Percentiles rank a stretch among this genome's conserved stretches.
These are phyloP conservation scores for Diplocarpon mali DNA, from an alignment of 2,329 filamentous ascomycete species.

Conservation along the genomic window DNA sequence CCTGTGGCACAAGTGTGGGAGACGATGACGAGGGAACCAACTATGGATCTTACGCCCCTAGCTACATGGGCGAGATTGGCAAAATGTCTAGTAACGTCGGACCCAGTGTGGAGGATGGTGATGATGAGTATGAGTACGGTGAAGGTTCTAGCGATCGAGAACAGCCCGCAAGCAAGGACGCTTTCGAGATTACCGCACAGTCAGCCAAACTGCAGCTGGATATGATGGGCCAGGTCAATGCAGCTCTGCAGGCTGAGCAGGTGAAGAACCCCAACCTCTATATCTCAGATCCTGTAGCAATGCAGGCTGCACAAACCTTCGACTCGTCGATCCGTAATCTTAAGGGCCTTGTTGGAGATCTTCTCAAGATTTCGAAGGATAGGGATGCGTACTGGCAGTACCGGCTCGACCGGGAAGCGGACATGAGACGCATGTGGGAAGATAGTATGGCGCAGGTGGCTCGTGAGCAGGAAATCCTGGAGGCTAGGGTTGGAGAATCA, in stretches of 20 bases:
- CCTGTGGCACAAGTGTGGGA: constrained; percentile 28
- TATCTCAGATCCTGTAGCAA: constrained; percentile 65
- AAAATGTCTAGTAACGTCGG: constrained; percentile 20
- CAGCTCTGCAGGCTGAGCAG: constrained; percentile 66
- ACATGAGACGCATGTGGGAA: constrained; percentile 94
- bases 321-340: constrained; percentile 83
- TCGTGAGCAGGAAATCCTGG: constrained; percentile 82
- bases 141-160: constrained; percentile 75
- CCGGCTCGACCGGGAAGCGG: constrained; percentile 78
- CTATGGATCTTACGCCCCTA: constrained; percentile 46
- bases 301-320: constrained; percentile 73
- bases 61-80: constrained; percentile 32
- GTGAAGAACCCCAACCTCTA: constrained; percentile 56
- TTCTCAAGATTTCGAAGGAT: constrained; percentile 86
- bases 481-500: constrained; percentile 77
- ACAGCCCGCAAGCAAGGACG: constrained; percentile 71
- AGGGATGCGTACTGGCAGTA: constrained; percentile 97
- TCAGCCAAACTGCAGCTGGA: constrained; percentile 89
- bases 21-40: constrained; percentile 41
- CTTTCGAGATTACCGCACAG: constrained; percentile 93
- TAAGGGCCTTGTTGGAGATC: constrained; percentile 71
- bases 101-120: constrained; percentile 40
- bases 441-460: constrained; percentile 98
- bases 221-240: constrained; percentile 73
- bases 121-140: constrained; percentile 63